Conservation (phyloP, 768 basidiomycete species). For the Trametes cinnabarina region DNA sequence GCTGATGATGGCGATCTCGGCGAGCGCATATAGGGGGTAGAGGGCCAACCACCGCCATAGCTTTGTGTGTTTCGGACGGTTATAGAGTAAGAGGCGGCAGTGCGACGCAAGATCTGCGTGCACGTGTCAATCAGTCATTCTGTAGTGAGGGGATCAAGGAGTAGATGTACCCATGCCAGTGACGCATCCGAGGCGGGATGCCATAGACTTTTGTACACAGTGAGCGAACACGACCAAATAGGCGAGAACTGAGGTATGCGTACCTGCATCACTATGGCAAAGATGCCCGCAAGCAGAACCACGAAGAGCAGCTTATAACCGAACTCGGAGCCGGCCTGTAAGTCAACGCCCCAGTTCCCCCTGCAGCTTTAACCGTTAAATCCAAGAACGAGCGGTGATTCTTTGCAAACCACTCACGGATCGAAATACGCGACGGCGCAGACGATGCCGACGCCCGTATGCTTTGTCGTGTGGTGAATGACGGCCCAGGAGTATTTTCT, state of each 20-base stretch:
- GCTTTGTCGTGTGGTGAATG: slow-evolving; percentile 50
- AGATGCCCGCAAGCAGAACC: slow-evolving; percentile 77
- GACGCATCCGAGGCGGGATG: slow-evolving; percentile 78
- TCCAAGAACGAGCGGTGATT: background rate
- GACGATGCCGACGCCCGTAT: slow-evolving; percentile 81
- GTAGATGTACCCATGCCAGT: slow-evolving; percentile 63
- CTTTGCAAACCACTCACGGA: slow-evolving; percentile 52
- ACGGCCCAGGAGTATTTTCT: slow-evolving; percentile 15
- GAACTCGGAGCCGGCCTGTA: slow-evolving; percentile 81
- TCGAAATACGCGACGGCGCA: slow-evolving; percentile 90
- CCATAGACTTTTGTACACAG: slow-evolving; percentile 52
- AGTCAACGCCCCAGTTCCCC: slow-evolving; percentile 89
- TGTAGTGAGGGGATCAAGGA: background rate
- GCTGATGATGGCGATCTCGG: slow-evolving; percentile 53
- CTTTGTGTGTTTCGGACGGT: slow-evolving; percentile 39
- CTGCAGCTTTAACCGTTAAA: slow-evolving; percentile 31
- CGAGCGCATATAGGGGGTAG: slow-evolving; percentile 44
- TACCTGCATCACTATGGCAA: slow-evolving; percentile 83
- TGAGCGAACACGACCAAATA: background rate
- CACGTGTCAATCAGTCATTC: background rate
- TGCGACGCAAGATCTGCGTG: slow-evolving; percentile 45
- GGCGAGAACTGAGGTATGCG: too few species aligned
- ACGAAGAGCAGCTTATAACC: slow-evolving; percentile 87
- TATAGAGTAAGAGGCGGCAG: slow-evolving; percentile 46
- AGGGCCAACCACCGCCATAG: slow-evolving; percentile 40